Conservation (phyloP, 139 green algal species). For the Micractinium conductrix region DNA sequence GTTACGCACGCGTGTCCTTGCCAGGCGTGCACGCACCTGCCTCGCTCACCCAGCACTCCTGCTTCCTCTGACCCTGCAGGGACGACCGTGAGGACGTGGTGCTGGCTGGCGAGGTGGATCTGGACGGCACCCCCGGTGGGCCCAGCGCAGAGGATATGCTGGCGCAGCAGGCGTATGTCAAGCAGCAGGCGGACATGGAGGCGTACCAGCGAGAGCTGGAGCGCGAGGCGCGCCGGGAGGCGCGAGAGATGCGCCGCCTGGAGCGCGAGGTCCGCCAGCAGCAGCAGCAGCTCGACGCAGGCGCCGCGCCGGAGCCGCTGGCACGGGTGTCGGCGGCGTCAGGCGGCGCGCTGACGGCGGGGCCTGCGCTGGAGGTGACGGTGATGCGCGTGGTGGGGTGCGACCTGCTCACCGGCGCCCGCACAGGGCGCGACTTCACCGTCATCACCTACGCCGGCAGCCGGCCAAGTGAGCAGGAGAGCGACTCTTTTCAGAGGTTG, state of each 20-base stretch:
- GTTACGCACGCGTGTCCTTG: no score
- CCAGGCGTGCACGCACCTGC: neutral
- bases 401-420: conserved; percentile 16
- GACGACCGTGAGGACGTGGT: conserved; percentile 30
- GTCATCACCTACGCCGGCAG: conserved; percentile 3
- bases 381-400: conserved; percentile 39
- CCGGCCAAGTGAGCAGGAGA: conserved; percentile 1
- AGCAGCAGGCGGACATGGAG: conserved; percentile 2
- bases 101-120: conserved; percentile 14
- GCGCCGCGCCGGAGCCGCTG: neutral
- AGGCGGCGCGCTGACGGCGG: neutral
- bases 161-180: conserved; percentile 23
- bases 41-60: neutral
- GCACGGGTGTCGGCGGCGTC: neutral
- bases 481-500: neutral
- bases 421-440: conserved; percentile 13
- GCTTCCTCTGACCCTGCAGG: neutral
- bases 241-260: conserved; percentile 3
- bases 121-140: neutral
- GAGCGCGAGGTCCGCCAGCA: conserved; percentile 22
- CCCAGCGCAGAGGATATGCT: neutral
- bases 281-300: conserved; percentile 14
- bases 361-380: conserved; percentile 13
- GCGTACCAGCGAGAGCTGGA: conserved; percentile 23
- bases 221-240: conserved; percentile 16